Conservation (phyloP, 495 filamentous ascomycete species). For the Penicillium dipodomyicola region DNA sequence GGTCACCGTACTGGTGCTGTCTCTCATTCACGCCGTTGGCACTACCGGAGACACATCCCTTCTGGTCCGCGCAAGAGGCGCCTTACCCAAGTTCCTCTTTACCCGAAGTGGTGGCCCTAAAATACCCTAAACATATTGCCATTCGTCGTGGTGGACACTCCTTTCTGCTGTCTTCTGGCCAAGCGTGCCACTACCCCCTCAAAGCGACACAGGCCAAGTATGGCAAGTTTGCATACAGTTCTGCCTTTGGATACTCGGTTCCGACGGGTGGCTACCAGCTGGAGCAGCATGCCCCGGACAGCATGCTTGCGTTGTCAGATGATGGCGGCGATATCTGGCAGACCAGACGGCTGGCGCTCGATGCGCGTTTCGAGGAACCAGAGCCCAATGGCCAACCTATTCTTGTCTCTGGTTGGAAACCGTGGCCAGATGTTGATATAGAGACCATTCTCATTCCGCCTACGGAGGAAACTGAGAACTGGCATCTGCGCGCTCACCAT, state of each 20-base stretch:
- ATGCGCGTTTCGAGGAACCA: conserved; percentile 54
- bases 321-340: conserved; percentile 80
- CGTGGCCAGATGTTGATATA: conserved; percentile 63
- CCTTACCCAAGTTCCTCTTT: conserved; percentile 55
- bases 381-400: conserved; percentile 50
- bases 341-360: conserved; percentile 58
- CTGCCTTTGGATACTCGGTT: conserved; percentile 72
- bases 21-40: conserved; percentile 71
- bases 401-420: conserved; percentile 64
- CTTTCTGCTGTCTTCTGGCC: conserved; percentile 70
- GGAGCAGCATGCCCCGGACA: conserved; percentile 72
- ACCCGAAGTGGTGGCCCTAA: conserved; percentile 53
- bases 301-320: conserved; percentile 71
- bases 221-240: conserved; percentile 73
- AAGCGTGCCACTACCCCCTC: conserved; percentile 75
- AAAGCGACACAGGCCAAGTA: conserved; percentile 80
- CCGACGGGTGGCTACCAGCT: conserved; percentile 72
- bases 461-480: conserved; percentile 51
- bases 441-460: conserved; percentile 65
- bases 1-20: conserved; percentile 68
- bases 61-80: conserved; percentile 68
- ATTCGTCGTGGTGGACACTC: conserved; percentile 61
- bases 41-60: conserved; percentile 64
- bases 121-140: conserved; percentile 67
- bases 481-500: conserved; percentile 65